These are phyloP conservation scores for Agarophyton chilense DNA, from an alignment of 23 red algal species.

Conservation along the genomic window DNA sequence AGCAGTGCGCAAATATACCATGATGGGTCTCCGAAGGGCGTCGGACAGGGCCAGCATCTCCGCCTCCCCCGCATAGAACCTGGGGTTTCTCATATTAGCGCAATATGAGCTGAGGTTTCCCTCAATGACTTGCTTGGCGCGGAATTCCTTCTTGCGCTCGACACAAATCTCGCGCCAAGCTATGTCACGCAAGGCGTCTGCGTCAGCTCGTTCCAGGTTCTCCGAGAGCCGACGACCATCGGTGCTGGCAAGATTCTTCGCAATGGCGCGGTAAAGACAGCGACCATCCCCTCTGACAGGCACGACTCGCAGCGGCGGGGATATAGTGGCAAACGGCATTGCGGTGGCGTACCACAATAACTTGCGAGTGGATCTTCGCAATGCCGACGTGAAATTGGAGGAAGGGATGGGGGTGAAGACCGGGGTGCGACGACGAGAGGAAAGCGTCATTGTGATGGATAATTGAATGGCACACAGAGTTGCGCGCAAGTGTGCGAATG, in stretches of 20 bases:
- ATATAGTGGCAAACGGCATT: not conserved
- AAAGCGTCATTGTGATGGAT: not conserved
- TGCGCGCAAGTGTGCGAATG: not conserved
- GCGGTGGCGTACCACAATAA: slow-evolving; percentile 7
- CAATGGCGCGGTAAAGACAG: slow-evolving; percentile 97
- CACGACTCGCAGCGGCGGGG: slow-evolving; percentile 58
- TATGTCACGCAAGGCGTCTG: slow-evolving; percentile 85
- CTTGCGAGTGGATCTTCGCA: not conserved
- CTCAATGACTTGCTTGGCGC: slow-evolving; percentile 76
- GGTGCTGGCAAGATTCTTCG: slow-evolving; percentile 77
- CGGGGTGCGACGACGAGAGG: not conserved
- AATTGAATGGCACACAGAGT: not conserved
- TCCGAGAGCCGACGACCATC: slow-evolving; percentile 79
- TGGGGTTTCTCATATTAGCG: slow-evolving; percentile 62
- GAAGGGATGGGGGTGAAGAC: slow-evolving; percentile 1
- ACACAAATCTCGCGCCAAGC: slow-evolving; percentile 84
- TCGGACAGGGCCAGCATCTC: slow-evolving; percentile 92
- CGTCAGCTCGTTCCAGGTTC: slow-evolving; percentile 83
- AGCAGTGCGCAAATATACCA: slow-evolving; percentile 72
- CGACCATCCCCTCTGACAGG: slow-evolving; percentile 84
- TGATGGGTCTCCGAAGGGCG: slow-evolving; percentile 77
- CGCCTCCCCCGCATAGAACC: slow-evolving; percentile 94
- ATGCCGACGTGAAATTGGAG: not conserved
- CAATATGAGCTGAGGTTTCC: slow-evolving; percentile 87
- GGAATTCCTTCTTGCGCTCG: slow-evolving; percentile 70